Conservation (phyloP, 2,329 filamentous ascomycete species). For the Coleophoma cylindrospora region DNA sequence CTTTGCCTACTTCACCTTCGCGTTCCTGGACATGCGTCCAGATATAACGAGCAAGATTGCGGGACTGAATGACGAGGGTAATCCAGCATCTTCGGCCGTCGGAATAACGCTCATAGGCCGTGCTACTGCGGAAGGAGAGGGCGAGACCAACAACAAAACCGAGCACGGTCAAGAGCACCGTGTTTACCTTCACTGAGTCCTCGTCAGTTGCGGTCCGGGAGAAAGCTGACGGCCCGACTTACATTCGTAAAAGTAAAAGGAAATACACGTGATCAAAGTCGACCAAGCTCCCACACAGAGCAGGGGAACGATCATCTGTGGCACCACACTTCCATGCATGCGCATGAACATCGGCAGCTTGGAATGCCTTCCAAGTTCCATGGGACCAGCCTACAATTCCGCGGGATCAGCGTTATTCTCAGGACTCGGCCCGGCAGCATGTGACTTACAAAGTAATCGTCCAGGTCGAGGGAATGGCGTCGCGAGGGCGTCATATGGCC, state of each 20-base stretch:
- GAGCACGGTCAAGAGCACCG: slow-evolving; percentile 68
- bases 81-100: slow-evolving; percentile 63
- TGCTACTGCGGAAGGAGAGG: slow-evolving; percentile 72
- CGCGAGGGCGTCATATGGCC: background rate
- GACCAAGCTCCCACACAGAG: slow-evolving; percentile 59
- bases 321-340: slow-evolving; percentile 70
- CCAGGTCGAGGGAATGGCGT: background rate
- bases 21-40: slow-evolving; percentile 74
- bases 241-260: slow-evolving; percentile 8
- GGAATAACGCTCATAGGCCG: slow-evolving; percentile 67
- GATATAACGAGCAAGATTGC: slow-evolving; percentile 70
- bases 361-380: slow-evolving; percentile 67
- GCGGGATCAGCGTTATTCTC: background rate
- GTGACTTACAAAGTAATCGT: background rate
- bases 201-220: background rate
- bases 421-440: background rate
- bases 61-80: slow-evolving; percentile 52
- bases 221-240: slow-evolving; percentile 8
- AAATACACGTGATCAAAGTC: slow-evolving; percentile 50
- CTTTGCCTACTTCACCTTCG: slow-evolving; percentile 50
- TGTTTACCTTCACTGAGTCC: slow-evolving; percentile 47
- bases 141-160: slow-evolving; percentile 78
- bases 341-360: slow-evolving; percentile 74
- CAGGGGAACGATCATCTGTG: slow-evolving; percentile 69
- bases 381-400: slow-evolving; percentile 43